These are phyloP conservation scores for Actinomortierella wolfii DNA, from an alignment of 371 early-diverging fungal genomes.

Conservation along the genomic window DNA sequence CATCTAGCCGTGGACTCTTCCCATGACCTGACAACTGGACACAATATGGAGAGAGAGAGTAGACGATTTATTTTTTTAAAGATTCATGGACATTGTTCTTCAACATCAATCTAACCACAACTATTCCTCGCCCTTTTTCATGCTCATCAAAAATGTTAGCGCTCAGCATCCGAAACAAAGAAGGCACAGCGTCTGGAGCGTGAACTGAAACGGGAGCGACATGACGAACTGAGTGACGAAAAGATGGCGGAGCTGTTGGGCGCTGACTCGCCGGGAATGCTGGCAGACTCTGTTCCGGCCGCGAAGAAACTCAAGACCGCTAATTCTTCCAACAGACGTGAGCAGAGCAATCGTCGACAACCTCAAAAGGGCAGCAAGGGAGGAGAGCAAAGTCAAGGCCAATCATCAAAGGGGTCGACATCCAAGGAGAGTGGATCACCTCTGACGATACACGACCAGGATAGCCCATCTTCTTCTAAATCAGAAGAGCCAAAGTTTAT, in stretches of 20 bases:
- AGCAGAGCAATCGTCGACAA: neutral
- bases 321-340: neutral
- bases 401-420: too few relatives aligned
- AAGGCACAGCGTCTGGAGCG: conserved; percentile 35
- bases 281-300: conserved; percentile 7
- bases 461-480: neutral
- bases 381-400: too few relatives aligned
- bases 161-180: conserved; percentile 16
- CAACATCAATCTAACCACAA: neutral
- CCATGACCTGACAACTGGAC: too few relatives aligned
- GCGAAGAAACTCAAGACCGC: neutral
- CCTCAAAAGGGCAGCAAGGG: too few relatives aligned
- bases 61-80: neutral
- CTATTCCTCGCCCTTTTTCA: too few relatives aligned
- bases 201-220: conserved; percentile 28
- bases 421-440: too few relatives aligned
- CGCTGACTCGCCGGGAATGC: conserved; percentile 13
- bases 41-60: too few relatives aligned
- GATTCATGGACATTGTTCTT: neutral
- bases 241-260: conserved; percentile 28
- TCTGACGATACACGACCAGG: too few relatives aligned
- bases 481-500: neutral
- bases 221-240: conserved; percentile 23
- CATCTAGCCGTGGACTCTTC: too few relatives aligned
- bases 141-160: conserved; percentile 6